Evolutionary conservation across 495 filamentous ascomycete species (phyloP).

Genomic region (Geopyxis carbonaria): DNA sequence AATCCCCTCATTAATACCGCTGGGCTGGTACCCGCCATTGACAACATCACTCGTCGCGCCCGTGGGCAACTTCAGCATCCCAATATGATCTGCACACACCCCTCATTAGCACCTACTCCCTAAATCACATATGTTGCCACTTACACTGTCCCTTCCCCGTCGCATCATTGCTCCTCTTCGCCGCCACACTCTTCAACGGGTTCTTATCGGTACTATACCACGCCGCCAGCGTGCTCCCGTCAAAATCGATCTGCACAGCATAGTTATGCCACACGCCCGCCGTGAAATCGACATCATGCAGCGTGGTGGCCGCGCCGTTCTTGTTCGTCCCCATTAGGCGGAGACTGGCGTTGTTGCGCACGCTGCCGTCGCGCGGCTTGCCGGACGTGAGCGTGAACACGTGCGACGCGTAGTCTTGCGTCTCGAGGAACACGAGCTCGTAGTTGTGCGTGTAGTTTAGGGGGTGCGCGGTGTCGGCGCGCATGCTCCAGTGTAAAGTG

Average conservation of each 20-base stretch:
- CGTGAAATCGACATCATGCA: constrained; percentile 31
- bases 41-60: constrained; percentile 34
- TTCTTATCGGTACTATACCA: constrained; percentile 37
- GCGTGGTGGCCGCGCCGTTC: no score
- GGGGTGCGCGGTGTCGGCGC: constrained; percentile 30
- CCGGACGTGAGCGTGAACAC: constrained; percentile 37
- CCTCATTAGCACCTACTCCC: background rate
- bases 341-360: constrained; percentile 13
- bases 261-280: constrained; percentile 40
- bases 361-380: constrained; percentile 8
- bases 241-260: constrained; percentile 37
- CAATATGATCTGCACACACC: constrained; percentile 30
- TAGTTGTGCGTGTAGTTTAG: constrained; percentile 42
- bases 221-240: constrained; percentile 34
- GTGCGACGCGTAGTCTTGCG: constrained; percentile 36
- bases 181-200: constrained; percentile 33
- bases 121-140: background rate
- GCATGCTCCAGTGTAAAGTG: constrained; percentile 39
- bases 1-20: constrained; percentile 34
- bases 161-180: constrained; percentile 33
- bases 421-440: constrained; percentile 40
- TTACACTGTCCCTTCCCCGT: constrained; percentile 36
- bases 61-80: constrained; percentile 41
- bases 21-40: constrained; percentile 37
- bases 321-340: constrained; percentile 13